Conservation (phyloP, 2,329 filamentous ascomycete species). For the Pseudopyrenochaeta lycopersici region DNA sequence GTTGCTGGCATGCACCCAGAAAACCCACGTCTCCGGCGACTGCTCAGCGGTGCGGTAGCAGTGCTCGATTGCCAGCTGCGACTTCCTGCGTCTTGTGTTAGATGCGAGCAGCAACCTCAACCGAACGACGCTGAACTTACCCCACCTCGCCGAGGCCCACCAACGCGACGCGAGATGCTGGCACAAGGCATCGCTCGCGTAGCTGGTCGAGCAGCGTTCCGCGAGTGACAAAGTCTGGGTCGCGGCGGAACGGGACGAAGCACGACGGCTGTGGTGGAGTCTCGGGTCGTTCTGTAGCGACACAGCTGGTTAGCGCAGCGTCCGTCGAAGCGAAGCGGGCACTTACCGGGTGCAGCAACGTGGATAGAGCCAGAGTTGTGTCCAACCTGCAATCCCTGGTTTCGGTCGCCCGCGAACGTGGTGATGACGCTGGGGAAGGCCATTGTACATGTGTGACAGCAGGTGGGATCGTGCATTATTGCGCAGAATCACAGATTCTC, state of each 20-base stretch:
- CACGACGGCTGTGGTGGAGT: conserved; percentile 1
- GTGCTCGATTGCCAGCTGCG: conserved; percentile 16
- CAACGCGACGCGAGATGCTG: conserved; percentile 24
- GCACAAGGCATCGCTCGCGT: conserved; percentile 8
- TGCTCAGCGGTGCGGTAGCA: conserved; percentile 9
- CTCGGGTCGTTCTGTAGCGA: conserved; percentile 1
- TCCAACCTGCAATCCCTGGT: too few species aligned
- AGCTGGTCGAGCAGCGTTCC: conserved; percentile 11
- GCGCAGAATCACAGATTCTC: too few species aligned
- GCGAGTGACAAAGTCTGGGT: conserved; percentile 32
- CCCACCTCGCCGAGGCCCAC: conserved; percentile 37
- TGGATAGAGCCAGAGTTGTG: too few species aligned
- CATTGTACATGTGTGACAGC: too few species aligned
- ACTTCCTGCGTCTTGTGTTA: conserved; percentile 19
- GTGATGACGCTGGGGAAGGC: too few species aligned
- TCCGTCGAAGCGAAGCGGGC: too few species aligned
- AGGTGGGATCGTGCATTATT: too few species aligned
- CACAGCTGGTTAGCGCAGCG: too few species aligned
- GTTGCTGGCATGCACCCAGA: conserved; percentile 18
- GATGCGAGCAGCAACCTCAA: too few species aligned
- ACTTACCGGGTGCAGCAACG: too few species aligned
- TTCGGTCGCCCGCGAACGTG: too few species aligned
- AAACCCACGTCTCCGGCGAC: conserved; percentile 23
- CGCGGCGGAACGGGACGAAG: conserved; percentile 26
- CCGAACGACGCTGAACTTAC: too few species aligned